Percentiles rank a stretch among this genome's conserved stretches.
These are phyloP conservation scores for Scheffersomyces lignicola DNA, from an alignment of 1,139 yeast genomes.

Conservation along the genomic window DNA sequence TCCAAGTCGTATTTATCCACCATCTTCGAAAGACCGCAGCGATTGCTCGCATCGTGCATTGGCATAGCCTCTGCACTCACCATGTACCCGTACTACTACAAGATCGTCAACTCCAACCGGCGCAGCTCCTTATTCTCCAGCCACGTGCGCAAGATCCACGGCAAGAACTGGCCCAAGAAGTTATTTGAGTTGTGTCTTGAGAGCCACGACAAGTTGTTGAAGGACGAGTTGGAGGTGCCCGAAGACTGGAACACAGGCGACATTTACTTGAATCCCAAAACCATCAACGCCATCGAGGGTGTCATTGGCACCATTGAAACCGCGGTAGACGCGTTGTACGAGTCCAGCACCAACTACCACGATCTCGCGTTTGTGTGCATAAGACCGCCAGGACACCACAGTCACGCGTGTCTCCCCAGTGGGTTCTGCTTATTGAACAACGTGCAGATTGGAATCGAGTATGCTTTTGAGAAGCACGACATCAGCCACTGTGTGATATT, in stretches of 20 bases:
- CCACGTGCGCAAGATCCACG: slow-evolving; percentile 77
- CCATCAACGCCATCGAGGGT: slow-evolving; percentile 75
- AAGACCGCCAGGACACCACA: slow-evolving; percentile 89
- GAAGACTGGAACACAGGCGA: slow-evolving; percentile 84
- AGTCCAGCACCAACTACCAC: slow-evolving; percentile 29
- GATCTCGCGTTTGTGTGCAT: slow-evolving; percentile 68
- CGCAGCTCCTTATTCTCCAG: slow-evolving; percentile 49
- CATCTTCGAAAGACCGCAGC: slow-evolving; percentile 82
- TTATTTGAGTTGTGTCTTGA: slow-evolving; percentile 60
- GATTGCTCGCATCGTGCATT: slow-evolving; percentile 71
- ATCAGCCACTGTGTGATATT: slow-evolving; percentile 81
- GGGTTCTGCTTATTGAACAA: slow-evolving; percentile 87
- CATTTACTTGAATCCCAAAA: slow-evolving; percentile 67
- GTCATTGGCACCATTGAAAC: slow-evolving; percentile 77
- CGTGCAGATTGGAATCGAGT: slow-evolving; percentile 80
- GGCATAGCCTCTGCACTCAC: slow-evolving; percentile 80
- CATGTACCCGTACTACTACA: slow-evolving; percentile 63
- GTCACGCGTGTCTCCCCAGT: slow-evolving; percentile 81
- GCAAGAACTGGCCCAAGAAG: slow-evolving; percentile 67
- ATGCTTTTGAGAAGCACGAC: slow-evolving; percentile 63
- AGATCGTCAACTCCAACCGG: slow-evolving; percentile 49
- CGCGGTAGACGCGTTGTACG: slow-evolving; percentile 62
- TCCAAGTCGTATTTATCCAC: slow-evolving; percentile 65
- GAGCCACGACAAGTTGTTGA: slow-evolving; percentile 55
- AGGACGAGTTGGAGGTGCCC: slow-evolving; percentile 71